These are phyloP conservation scores for Barnettozyma botsteinii DNA, from an alignment of 805 yeast genomes.

Conservation along the genomic window DNA sequence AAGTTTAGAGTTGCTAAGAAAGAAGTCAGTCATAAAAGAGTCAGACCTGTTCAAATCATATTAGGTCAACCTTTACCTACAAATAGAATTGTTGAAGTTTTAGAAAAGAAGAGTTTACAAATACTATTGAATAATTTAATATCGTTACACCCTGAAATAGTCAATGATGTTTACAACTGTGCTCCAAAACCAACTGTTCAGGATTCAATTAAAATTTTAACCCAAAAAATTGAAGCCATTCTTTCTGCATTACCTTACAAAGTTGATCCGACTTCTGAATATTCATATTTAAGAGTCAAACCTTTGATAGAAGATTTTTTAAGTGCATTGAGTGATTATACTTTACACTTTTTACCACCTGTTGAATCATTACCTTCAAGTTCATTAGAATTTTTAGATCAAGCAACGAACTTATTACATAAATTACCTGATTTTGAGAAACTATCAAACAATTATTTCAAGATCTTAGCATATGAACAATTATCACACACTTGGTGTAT, in stretches of 20 bases:
- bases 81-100: constrained; percentile 58
- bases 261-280: constrained; percentile 68
- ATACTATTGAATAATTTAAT: constrained; percentile 47
- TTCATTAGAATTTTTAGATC: constrained; percentile 58
- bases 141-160: constrained; percentile 55
- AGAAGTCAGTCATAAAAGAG: constrained; percentile 22
- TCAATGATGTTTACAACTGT: constrained; percentile 39
- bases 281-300: constrained; percentile 69
- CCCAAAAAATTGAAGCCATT: constrained; percentile 35
- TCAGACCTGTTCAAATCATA: constrained; percentile 26
- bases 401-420: constrained; percentile 53
- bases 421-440: constrained; percentile 62
- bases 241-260: constrained; percentile 60
- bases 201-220: constrained; percentile 46
- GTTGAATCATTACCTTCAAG: constrained; percentile 45
- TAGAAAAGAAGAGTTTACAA: constrained; percentile 53
- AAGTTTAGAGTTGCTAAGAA: constrained; percentile 12
- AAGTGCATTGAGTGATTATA: constrained; percentile 66
- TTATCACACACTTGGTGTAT: constrained; percentile 52
- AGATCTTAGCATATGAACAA: constrained; percentile 53
- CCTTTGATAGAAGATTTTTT: constrained; percentile 63
- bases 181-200: constrained; percentile 56
- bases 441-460: constrained; percentile 34
- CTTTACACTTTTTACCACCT: constrained; percentile 68
- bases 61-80: constrained; percentile 59